Conservation (phyloP, 768 basidiomycete species). For the Myochromella boudieri region DNA sequence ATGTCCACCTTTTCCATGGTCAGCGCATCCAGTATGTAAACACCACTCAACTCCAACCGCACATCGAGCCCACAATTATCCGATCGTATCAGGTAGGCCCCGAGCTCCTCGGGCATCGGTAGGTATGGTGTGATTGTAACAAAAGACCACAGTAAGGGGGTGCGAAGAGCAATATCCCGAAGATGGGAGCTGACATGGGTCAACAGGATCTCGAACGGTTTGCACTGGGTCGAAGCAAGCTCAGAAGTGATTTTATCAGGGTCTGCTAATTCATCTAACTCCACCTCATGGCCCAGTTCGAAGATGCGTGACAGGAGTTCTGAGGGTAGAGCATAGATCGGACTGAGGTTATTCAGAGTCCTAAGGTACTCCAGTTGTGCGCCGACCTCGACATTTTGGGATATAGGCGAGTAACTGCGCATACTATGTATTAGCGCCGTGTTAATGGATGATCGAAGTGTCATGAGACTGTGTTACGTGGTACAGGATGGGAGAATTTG, state of each 20-base stretch:
- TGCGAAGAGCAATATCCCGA: conserved; percentile 36
- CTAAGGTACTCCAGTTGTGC: conserved; percentile 1
- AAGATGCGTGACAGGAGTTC: conserved; percentile 36
- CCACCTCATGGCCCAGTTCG: conserved; percentile 22
- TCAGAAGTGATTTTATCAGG: conserved; percentile 5
- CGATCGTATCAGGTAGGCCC: conserved; percentile 35
- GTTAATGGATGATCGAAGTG: too few relatives aligned
- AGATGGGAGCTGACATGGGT: conserved; percentile 40
- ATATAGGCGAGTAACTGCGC: too few relatives aligned
- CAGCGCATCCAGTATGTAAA: conserved; percentile 5
- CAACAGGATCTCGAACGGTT: conserved; percentile 36
- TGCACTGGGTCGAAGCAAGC: neutral
- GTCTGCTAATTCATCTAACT: conserved; percentile 12
- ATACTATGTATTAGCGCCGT: too few relatives aligned
- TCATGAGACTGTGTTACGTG: too few relatives aligned
- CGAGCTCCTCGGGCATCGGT: conserved; percentile 20
- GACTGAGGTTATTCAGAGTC: conserved; percentile 5
- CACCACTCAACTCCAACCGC: conserved; percentile 23
- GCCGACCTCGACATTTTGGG: too few relatives aligned
- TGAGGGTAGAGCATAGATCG: conserved; percentile 25
- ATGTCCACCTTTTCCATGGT: conserved; percentile 26
- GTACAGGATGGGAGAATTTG: too few relatives aligned
- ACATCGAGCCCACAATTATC: conserved; percentile 30
- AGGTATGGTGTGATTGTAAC: conserved; percentile 28
- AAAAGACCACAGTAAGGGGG: conserved; percentile 39